phyloP scores from a whole-genome alignment of 2,329 filamentous ascomycete species.

The Calonectria multiphialidica region DNA sequence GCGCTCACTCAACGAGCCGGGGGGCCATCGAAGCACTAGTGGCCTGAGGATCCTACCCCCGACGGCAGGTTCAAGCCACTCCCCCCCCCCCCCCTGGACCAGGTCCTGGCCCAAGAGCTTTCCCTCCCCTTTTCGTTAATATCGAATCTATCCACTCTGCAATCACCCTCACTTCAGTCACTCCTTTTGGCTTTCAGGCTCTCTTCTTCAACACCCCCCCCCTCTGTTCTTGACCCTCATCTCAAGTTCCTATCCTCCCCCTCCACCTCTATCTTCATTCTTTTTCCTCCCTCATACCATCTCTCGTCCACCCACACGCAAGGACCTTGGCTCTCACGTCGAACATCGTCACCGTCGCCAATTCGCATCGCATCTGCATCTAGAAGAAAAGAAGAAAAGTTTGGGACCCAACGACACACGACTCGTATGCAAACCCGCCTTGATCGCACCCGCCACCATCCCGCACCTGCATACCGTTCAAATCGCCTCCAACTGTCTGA shows the following conservation, averaged over 20 bases:
- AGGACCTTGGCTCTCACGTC: neutral
- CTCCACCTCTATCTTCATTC: slow-evolving; percentile 24
- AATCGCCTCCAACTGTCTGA: slow-evolving; percentile 42
- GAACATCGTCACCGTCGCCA: slow-evolving; percentile 10
- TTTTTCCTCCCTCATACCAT: slow-evolving; percentile 23
- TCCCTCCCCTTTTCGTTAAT: slow-evolving; percentile 53
- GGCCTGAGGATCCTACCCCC: slow-evolving; percentile 48
- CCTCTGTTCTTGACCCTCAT: slow-evolving; percentile 31
- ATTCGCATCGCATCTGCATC: slow-evolving; percentile 13
- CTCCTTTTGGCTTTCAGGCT: slow-evolving; percentile 50
- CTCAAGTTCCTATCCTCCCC: slow-evolving; percentile 23
- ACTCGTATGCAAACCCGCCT: slow-evolving; percentile 25
- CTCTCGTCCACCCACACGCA: neutral
- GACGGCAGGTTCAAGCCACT: slow-evolving; percentile 51
- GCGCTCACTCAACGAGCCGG: slow-evolving; percentile 37
- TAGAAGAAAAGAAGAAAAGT: slow-evolving; percentile 14
- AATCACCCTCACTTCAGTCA: slow-evolving; percentile 55
- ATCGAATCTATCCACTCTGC: slow-evolving; percentile 53
- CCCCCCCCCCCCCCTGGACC: slow-evolving; percentile 44
- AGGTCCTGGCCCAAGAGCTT: slow-evolving; percentile 44
- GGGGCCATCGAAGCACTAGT: slow-evolving; percentile 44
- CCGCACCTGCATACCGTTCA: slow-evolving; percentile 29
- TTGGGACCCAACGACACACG: slow-evolving; percentile 13
- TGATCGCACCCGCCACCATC: slow-evolving; percentile 22
- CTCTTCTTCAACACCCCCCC: slow-evolving; percentile 37